phyloP scores from a whole-genome alignment of 352 stramenopile genomes.

The Pythium aphanidermatum region DNA sequence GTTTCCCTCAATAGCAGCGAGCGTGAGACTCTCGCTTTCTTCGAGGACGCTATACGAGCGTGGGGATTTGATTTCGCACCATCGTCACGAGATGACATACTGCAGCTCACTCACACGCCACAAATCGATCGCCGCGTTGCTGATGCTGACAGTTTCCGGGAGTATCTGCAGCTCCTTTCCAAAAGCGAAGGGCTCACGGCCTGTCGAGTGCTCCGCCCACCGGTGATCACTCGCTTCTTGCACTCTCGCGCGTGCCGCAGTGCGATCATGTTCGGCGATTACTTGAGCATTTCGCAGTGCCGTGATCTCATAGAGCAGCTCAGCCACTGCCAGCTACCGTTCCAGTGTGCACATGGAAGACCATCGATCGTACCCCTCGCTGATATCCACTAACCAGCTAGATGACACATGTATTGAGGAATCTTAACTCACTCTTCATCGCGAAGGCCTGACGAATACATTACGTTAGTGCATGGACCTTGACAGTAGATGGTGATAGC shows the following conservation, averaged over 20 bases:
- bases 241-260: slow-evolving; percentile 87
- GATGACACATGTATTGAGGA: no score
- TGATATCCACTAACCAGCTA: slow-evolving; percentile 32
- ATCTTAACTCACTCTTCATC: no score
- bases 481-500: no score
- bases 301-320: slow-evolving; percentile 64
- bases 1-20: slow-evolving; percentile 60
- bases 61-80: slow-evolving; percentile 83
- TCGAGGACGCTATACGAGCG: slow-evolving; percentile 47
- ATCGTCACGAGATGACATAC: slow-evolving; percentile 1
- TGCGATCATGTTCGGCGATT: slow-evolving; percentile 92
- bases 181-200: slow-evolving; percentile 18
- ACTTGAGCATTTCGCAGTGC: slow-evolving; percentile 62
- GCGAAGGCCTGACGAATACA: no score
- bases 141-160: slow-evolving; percentile 69
- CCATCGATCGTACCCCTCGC: slow-evolving; percentile 86
- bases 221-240: slow-evolving; percentile 75
- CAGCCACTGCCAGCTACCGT: slow-evolving; percentile 74
- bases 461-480: no score
- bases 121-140: slow-evolving; percentile 68
- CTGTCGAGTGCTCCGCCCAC: slow-evolving; percentile 32
- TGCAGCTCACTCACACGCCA: slow-evolving; percentile 39
- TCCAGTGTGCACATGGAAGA: slow-evolving; percentile 88
- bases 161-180: slow-evolving; percentile 73
- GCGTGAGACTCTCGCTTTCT: slow-evolving; percentile 25